These are phyloP conservation scores for Aspergillus ibericus DNA, from an alignment of 2,329 filamentous ascomycete genomes.

Conservation along the genomic window DNA sequence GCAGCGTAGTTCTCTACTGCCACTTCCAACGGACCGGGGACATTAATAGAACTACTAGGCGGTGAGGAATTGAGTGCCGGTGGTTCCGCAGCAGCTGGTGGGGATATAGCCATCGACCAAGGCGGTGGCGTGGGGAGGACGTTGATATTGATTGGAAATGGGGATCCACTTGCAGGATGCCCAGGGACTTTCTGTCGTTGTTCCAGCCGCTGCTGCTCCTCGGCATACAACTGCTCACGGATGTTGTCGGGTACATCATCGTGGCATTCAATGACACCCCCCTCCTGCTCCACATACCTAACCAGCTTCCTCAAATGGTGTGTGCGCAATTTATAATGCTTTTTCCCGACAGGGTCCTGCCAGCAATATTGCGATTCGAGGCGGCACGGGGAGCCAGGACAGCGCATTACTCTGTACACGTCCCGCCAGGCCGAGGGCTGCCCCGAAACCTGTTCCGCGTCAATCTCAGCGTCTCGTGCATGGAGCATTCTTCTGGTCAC, in stretches of 20 bases:
- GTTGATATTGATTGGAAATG: constrained; percentile 32
- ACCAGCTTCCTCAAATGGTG: constrained; percentile 16
- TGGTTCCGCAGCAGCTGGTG: no score
- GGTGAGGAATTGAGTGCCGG: no score
- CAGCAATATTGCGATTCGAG: constrained; percentile 16
- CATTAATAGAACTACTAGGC: constrained; percentile 5
- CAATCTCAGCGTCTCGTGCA: constrained; percentile 23
- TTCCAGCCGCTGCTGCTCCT: not conserved
- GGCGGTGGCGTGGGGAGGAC: constrained; percentile 22
- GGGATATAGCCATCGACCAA: constrained; percentile 4
- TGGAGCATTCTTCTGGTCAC: constrained; percentile 27
- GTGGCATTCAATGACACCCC: constrained; percentile 4
- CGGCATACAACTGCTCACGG: constrained; percentile 1
- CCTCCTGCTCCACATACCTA: constrained; percentile 4
- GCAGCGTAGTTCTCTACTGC: constrained; percentile 16
- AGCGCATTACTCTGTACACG: constrained; percentile 35
- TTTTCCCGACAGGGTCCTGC: constrained; percentile 4
- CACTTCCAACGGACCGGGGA: constrained; percentile 12
- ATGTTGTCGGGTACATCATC: constrained; percentile 8
- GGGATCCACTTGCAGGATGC: constrained; percentile 14
- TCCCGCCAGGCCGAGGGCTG: constrained; percentile 29
- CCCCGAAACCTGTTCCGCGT: constrained; percentile 25
- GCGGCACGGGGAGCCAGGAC: constrained; percentile 27
- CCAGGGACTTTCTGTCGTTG: constrained; percentile 20
- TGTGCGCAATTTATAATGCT: constrained; percentile 4